These are phyloP conservation scores for Aspergillus sp. DNA, from an alignment of 2,329 filamentous ascomycete genomes.

Conservation along the genomic window DNA sequence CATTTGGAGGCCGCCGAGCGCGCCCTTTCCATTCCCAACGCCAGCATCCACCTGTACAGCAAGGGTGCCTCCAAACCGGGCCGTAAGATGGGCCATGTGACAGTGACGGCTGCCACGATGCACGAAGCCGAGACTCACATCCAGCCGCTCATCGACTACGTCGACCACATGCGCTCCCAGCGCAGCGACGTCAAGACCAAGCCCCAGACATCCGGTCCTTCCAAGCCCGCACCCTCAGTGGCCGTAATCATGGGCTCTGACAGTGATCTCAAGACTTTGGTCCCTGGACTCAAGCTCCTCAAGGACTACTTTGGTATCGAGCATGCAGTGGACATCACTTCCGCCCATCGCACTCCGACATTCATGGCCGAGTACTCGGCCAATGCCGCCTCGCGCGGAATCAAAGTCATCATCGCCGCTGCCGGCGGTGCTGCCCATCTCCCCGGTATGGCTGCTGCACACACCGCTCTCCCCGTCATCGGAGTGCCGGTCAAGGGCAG, in stretches of 20 bases:
- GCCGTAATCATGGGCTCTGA: slow-evolving; percentile 48
- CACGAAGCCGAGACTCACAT: slow-evolving; percentile 63
- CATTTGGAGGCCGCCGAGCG: slow-evolving; percentile 56
- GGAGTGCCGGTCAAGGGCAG: slow-evolving; percentile 73
- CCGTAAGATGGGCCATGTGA: slow-evolving; percentile 94
- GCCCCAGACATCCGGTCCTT: slow-evolving; percentile 23
- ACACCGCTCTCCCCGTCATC: slow-evolving; percentile 69
- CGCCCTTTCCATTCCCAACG: slow-evolving; percentile 55
- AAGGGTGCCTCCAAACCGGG: slow-evolving; percentile 79
- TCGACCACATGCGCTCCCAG: slow-evolving; percentile 70
- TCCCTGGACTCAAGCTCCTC: slow-evolving; percentile 41
- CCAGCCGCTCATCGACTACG: slow-evolving; percentile 68
- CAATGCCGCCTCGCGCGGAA: slow-evolving; percentile 58
- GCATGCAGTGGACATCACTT: slow-evolving; percentile 44
- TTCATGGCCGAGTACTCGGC: slow-evolving; percentile 65
- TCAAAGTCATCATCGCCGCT: slow-evolving; percentile 71
- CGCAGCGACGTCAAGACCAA: slow-evolving; percentile 30
- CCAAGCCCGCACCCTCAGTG: slow-evolving; percentile 33
- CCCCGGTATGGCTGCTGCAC: slow-evolving; percentile 69
- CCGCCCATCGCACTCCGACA: slow-evolving; percentile 63
- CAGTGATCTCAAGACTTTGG: slow-evolving; percentile 41
- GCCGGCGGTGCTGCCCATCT: slow-evolving; percentile 70
- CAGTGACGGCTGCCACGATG: slow-evolving; percentile 66
- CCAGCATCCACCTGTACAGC: slow-evolving; percentile 80
- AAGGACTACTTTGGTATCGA: slow-evolving; percentile 39